A percentile compares a stretch with the other conserved stretches of the same genome.
Conservation (phyloP, 768 basidiomycete species). For the Trametes villosa region DNA sequence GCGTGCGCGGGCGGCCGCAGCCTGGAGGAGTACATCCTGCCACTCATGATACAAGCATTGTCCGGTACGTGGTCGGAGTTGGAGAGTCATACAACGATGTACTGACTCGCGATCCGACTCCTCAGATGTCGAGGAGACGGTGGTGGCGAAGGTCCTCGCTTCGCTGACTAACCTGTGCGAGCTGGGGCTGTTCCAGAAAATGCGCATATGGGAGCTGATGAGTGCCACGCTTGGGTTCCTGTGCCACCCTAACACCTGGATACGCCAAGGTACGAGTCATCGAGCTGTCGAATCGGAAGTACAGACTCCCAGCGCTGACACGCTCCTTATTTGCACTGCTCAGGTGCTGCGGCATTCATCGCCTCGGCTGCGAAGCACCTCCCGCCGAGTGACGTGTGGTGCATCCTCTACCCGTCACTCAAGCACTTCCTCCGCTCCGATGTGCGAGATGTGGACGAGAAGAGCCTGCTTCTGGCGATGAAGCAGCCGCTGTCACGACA, state of each 20-base stretch:
- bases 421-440: slow-evolving; percentile 87
- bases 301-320: neutral
- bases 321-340: neutral
- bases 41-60: slow-evolving; percentile 92
- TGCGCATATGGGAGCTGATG: slow-evolving; percentile 97
- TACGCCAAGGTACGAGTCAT: slow-evolving; percentile 75
- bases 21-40: slow-evolving; percentile 95
- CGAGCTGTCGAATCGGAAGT: too few relatives aligned
- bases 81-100: neutral
- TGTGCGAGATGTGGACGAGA: slow-evolving; percentile 72
- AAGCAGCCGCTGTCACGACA: slow-evolving; percentile 75
- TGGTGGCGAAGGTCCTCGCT: slow-evolving; percentile 87
- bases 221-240: slow-evolving; percentile 85
- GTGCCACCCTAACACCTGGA: slow-evolving; percentile 96
- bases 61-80: slow-evolving; percentile 59
- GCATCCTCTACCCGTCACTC: slow-evolving; percentile 91
- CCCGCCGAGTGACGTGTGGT: slow-evolving; percentile 91
- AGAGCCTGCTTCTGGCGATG: slow-evolving; percentile 73
- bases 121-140: slow-evolving; percentile 92
- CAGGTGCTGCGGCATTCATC: slow-evolving; percentile 88
- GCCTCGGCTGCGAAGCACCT: slow-evolving; percentile 84
- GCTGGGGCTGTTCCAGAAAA: slow-evolving; percentile 88
- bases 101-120: slow-evolving; percentile 8
- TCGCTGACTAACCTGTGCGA: slow-evolving; percentile 89
- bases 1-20: slow-evolving; percentile 91